Evolutionary conservation across 2,329 filamentous ascomycete genomes (phyloP).

Genomic region (Fusarium transvaalense): DNA sequence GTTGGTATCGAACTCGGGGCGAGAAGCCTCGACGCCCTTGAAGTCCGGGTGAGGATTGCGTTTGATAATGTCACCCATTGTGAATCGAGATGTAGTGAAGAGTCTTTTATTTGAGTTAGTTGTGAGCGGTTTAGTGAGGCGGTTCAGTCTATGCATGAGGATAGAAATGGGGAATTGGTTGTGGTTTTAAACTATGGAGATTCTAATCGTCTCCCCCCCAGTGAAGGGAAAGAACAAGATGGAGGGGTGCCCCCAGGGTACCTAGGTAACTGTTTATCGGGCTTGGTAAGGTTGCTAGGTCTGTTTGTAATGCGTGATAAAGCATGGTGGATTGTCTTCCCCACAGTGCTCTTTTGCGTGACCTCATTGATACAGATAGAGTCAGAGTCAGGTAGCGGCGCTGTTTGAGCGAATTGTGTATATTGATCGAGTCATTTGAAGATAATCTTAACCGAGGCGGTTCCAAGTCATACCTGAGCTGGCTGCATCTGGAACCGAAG

Average conservation of each 20-base stretch:
- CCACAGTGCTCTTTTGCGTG: slow-evolving; percentile 19
- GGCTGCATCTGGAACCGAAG: too few relatives aligned
- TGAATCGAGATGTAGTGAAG: slow-evolving; percentile 30
- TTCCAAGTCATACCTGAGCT: not conserved
- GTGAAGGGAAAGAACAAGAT: not conserved
- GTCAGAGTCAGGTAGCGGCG: slow-evolving; percentile 8
- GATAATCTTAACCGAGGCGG: not conserved
- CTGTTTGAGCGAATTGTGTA: not conserved
- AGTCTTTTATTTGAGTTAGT: slow-evolving; percentile 6
- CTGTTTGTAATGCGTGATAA: slow-evolving; percentile 40
- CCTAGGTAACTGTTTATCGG: not conserved
- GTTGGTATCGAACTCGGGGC: slow-evolving; percentile 69
- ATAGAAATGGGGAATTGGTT: slow-evolving; percentile 5
- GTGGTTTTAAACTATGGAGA: slow-evolving; percentile 22
- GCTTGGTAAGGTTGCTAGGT: slow-evolving; percentile 15
- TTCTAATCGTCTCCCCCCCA: not conserved
- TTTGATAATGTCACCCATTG: slow-evolving; percentile 56
- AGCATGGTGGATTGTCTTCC: slow-evolving; percentile 32
- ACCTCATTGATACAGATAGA: slow-evolving; percentile 17
- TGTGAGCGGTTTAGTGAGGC: slow-evolving; percentile 20
- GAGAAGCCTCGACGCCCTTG: slow-evolving; percentile 75
- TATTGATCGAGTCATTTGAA: not conserved
- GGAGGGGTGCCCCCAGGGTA: slow-evolving; percentile 21
- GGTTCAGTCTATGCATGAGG: not conserved
- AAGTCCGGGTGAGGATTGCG: slow-evolving; percentile 77